Evolutionary conservation across 148 eudicot species (phyloP).

Genomic region (Mesembryanthemum crystallinum): DNA sequence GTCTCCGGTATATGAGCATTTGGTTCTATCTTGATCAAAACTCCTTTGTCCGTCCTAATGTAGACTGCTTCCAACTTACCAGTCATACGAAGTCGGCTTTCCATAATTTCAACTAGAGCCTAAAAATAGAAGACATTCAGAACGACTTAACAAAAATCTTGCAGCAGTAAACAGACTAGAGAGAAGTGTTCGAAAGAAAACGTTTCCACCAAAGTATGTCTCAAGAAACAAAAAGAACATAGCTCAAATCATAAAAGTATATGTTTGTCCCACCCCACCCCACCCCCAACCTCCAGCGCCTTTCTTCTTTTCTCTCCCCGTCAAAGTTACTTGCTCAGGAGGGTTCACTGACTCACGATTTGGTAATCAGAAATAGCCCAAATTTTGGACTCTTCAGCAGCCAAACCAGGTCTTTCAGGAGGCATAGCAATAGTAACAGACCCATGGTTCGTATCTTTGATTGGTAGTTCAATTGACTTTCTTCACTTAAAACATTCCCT

Average conservation of each 20-base stretch:
- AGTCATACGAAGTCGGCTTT: slow-evolving; percentile 23
- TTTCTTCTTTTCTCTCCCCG: neutral
- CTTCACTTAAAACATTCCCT: too few relatives aligned
- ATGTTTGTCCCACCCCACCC: neutral
- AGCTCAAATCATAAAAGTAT: neutral
- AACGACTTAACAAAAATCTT: neutral
- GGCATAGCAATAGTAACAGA: too few relatives aligned
- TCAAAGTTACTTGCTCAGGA: neutral
- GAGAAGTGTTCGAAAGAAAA: neutral
- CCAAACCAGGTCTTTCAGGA: too few relatives aligned
- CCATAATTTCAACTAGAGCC: slow-evolving; percentile 26
- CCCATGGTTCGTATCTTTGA: too few relatives aligned
- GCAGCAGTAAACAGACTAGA: neutral
- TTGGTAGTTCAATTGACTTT: too few relatives aligned
- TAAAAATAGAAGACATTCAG: neutral
- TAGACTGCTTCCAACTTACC: slow-evolving; percentile 30
- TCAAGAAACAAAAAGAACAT: neutral
- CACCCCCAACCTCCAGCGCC: neutral
- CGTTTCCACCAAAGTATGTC: too few relatives aligned
- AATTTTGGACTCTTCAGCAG: too few relatives aligned
- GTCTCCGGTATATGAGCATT: slow-evolving; percentile 9
- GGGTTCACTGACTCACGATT: neutral
- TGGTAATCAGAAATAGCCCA: too few relatives aligned
- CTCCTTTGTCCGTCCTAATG: slow-evolving; percentile 24
- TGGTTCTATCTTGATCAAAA: slow-evolving; percentile 20